Evolutionary conservation across 352 stramenopile species (phyloP).

Genomic region (Blastocystis hominis): DNA sequence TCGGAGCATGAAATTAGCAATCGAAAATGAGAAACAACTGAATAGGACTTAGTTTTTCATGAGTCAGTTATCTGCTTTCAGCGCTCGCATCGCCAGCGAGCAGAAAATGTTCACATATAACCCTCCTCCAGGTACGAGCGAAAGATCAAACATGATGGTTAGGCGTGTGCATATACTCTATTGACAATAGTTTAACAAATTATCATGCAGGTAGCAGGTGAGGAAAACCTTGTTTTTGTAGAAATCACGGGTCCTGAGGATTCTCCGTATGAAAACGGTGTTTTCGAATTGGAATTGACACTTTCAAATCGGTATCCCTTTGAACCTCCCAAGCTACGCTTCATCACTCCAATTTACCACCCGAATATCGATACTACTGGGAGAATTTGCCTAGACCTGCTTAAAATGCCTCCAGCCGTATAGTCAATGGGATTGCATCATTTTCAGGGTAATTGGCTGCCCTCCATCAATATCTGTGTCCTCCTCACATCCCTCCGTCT

Average conservation of each 20-base stretch:
- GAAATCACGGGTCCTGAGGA: constrained; percentile 64
- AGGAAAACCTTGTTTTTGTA: not conserved
- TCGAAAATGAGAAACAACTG: not conserved
- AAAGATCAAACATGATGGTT: not conserved
- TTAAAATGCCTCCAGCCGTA: constrained; percentile 60
- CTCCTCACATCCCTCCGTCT: constrained; percentile 35
- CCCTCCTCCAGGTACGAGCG: constrained; percentile 25
- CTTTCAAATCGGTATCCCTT: constrained; percentile 68
- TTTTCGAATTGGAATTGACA: constrained; percentile 64
- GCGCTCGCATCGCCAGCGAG: not conserved
- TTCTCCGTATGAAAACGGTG: constrained; percentile 64
- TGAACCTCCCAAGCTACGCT: constrained; percentile 68
- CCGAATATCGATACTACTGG: constrained; percentile 67
- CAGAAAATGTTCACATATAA: constrained; percentile 42
- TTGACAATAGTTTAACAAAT: constrained; percentile 15
- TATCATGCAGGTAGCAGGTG: not conserved
- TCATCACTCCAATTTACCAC: constrained; percentile 71
- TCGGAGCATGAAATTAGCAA: not conserved
- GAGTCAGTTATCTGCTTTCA: not conserved
- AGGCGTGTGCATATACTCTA: constrained; percentile 26
- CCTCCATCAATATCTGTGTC: constrained; percentile 53
- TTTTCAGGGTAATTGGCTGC: constrained; percentile 32
- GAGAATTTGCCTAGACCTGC: constrained; percentile 61
- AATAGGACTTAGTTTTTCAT: not conserved
- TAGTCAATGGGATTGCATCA: not conserved